Evolutionary conservation across 768 basidiomycete genomes (phyloP).

Genomic region (Clavaria fumosa): DNA sequence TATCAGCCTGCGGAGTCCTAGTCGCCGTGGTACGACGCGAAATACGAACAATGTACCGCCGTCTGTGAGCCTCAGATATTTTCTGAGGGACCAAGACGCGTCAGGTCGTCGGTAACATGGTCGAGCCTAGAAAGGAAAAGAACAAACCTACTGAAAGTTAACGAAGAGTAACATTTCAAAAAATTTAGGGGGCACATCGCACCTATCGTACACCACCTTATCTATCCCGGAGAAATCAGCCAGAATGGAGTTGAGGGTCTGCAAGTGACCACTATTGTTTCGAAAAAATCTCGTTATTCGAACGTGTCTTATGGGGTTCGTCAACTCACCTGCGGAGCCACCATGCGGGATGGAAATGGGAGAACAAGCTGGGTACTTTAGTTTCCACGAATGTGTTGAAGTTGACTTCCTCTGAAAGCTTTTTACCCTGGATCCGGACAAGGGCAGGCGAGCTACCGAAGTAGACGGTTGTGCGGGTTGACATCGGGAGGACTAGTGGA

Average conservation of each 20-base stretch:
- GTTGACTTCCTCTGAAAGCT: conserved; percentile 20
- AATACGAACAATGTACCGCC: conserved; percentile 48
- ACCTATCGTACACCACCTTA: conserved; percentile 41
- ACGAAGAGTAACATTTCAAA: too few species aligned
- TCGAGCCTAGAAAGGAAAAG: too few species aligned
- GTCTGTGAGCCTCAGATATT: conserved; percentile 34
- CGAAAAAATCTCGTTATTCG: too few species aligned
- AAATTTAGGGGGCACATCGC: neutral
- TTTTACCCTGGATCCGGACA: conserved; percentile 20
- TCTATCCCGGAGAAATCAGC: conserved; percentile 47
- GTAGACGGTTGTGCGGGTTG: conserved; percentile 21
- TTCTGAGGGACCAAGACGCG: conserved; percentile 20
- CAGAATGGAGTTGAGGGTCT: conserved; percentile 43
- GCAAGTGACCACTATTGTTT: conserved; percentile 40
- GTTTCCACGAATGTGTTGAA: conserved; percentile 28
- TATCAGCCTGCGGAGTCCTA: neutral
- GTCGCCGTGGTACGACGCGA: too few species aligned
- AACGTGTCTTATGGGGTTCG: too few species aligned
- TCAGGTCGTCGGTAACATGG: too few species aligned
- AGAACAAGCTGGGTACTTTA: conserved; percentile 28
- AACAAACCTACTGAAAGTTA: too few species aligned
- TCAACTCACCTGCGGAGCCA: conserved; percentile 31
- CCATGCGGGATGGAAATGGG: conserved; percentile 30
- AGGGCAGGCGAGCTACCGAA: conserved; percentile 26
- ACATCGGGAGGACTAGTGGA: too few species aligned